Percentiles rank a stretch among this genome's conserved stretches.
These are phyloP conservation scores for Aspergillus fijiensis DNA, from an alignment of 2,329 filamentous ascomycete genomes.

Conservation along the genomic window DNA sequence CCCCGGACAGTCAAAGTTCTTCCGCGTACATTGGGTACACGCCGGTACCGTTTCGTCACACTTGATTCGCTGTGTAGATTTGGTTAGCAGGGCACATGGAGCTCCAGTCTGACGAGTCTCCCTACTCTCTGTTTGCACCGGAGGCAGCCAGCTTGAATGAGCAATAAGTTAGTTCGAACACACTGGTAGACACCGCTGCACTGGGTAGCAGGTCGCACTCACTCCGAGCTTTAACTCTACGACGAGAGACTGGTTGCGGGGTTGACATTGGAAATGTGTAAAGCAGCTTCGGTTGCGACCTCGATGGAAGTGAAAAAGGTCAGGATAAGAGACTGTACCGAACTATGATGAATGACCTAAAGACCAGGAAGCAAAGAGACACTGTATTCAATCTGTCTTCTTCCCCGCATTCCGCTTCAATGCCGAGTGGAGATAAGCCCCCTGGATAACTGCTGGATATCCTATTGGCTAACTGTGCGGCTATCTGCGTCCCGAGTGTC, in stretches of 20 bases:
- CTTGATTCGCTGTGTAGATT: conserved; percentile 6
- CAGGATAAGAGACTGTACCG: not conserved
- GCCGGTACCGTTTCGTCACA: conserved; percentile 9
- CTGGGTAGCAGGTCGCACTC: not conserved
- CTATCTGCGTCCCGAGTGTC: too few relatives aligned
- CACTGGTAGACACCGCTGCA: too few relatives aligned
- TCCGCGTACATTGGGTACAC: conserved; percentile 11
- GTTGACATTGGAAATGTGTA: not conserved
- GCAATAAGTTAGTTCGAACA: too few relatives aligned
- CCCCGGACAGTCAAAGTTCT: conserved; percentile 6
- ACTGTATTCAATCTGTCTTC: too few relatives aligned
- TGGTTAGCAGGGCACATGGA: not conserved
- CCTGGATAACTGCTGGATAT: too few relatives aligned
- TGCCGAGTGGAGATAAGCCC: too few relatives aligned
- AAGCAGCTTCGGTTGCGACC: too few relatives aligned
- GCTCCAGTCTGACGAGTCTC: not conserved
- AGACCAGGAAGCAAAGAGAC: too few relatives aligned
- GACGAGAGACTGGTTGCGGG: not conserved
- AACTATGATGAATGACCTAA: not conserved
- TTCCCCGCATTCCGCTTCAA: too few relatives aligned
- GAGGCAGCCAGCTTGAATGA: not conserved
- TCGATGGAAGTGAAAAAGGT: too few relatives aligned
- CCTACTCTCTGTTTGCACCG: conserved; percentile 8
- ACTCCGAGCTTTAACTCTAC: conserved; percentile 2
- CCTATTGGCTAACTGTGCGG: too few relatives aligned